Evolutionary conservation across 495 filamentous ascomycete species (phyloP), one percentile per base, ranked within the genome.

Genomic region (Elasticomyces elasticus): DNA sequence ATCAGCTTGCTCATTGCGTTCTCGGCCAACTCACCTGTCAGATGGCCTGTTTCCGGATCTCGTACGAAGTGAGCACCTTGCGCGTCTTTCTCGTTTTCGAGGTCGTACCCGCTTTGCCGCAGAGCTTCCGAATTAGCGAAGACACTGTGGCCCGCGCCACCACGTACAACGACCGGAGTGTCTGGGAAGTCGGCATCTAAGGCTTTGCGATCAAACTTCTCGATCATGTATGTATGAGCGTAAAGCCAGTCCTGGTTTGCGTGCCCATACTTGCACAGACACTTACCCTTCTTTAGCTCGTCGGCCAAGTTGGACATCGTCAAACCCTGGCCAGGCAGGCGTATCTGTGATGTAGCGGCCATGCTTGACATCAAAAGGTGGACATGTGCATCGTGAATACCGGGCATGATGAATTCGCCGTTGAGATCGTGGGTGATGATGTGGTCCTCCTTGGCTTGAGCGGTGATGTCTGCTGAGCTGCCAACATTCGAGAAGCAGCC

Each of bases 381-480:
- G 41, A 53, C 46, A 50, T 59, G 55, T 20, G 55, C 55, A 38
- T 59, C 55, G 51, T 59, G 55, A 35, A 59, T 54, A 5, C 55
- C 55, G 5, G 55, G 55, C 55, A 59, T 59, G 12, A 54, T 43
- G 30, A 59, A 59, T 20, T 54, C 27, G 41, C 35, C 35, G 15
- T 35, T 22, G 2, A 59, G 51, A 27, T 59, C 55, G 28, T 47
- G 31, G 17, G 43, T 33, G 6, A 54, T 27, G 17, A 59, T 35
- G 20, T 28, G 19, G 3, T 19, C 31, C 7, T 12, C 24, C 37
- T 54, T 40, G 6, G 55, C 55, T 44, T 44, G 11, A n/a, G 31
- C 31, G 31, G 31, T n/a, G 31, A 37, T n/a, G 10, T 37, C n/a
- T 37, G 31, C 31, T 10, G 31, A 10, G 31, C 10, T 10, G 31